Evolutionary conservation across 441 rosid species (phyloP), one percentile per base, ranked within the genome.

Genomic region (Arabidopsis hybrid): DNA sequence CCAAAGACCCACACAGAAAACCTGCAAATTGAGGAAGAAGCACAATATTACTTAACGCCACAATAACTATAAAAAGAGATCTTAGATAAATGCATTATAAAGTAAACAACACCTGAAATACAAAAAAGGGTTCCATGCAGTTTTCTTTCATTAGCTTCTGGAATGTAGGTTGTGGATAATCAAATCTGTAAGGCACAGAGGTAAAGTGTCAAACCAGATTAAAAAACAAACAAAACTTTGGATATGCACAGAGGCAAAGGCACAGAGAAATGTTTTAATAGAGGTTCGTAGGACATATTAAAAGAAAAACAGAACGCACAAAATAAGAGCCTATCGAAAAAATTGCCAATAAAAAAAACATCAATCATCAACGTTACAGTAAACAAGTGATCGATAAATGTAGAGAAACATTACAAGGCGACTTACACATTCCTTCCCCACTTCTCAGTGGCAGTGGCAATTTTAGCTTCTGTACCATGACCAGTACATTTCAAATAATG

Each of bases 391-490:
- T 21, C 55, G 10, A 31, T 53, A 29, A 36, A 72, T 8, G n/a
- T 16, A 60, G 29, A 29, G 18, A 72, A 72, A 60, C 13, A 31
- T 18, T 38, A 53, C 43, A 57, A 50, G 69, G 73, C 11, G 72
- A 90, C 97, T 85, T 87, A 93, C 99, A 81, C 90, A 75, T 96
- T 96, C 38, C 97, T 94, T 67, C 99, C 99, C 98, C 99, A 96
- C 81, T 93, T 96, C 77, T 93, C 97, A 73, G 89, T 78, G 71
- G 97, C 96, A 74, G 84, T 73, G 67, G 76, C 78, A 82, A 96
- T 83, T 86, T 88, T 96, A 73, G 92, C 92, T 72, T 93, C 97
- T 69, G 98, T 82, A 50, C 98, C 94, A 84, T 91, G 89, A 49
- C 99, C 99, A 40, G 95, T 88, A 78, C 87, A 76, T 82, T 82